Evolutionary conservation across 306 rosid species (phyloP), one percentile per base, ranked within the genome.

Genomic region (Prinsepia uniflora): DNA sequence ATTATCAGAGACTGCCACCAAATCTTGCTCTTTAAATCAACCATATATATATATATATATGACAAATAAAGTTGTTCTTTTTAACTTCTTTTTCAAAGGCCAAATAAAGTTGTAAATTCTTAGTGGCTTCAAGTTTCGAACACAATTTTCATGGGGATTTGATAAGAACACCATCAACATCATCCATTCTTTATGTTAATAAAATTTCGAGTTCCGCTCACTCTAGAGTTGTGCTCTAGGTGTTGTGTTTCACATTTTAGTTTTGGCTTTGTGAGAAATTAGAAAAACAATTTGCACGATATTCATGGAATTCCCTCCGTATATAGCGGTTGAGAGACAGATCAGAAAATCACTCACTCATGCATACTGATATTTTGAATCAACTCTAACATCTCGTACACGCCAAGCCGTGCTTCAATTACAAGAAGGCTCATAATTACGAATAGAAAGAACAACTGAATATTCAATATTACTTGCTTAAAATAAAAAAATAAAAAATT

Each of bases 371-470:
- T 30, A 18, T 18, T 30, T 68, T n/a, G 62, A 66, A 18, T 10
- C 42, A 47, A 2, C 17, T 52, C n/a, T 14, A 22, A 11, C 49
- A 24, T 52, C 39, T 70, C 62, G 42, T 71, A 7, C 61, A 71
- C 68, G 62, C 41, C 72, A 71, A 64, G 54, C 34, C n/a, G 24
- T 10, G 3, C 4, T 59, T 59, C 34, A 18, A 42, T 59, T 58
- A 22, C 40, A 58, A 30, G 18, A 30, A 12, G 42, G 18, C 19
- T 34, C 13, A 34, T 34, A 59, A 59, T 18, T 17, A n/a, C 6
- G 64, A 7, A 34, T 1, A 1, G 24, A 39, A 61, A 55, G 4
- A 1, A 45, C 18, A 6, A 34, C 22, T 14, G 3, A 3, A 68
- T 30, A 54, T 10, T 54, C 50, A 19, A 69, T 54, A 10, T 4